phyloP scores from a whole-genome alignment of 495 filamentous ascomycete species.

The Aspergillus cristatus region DNA sequence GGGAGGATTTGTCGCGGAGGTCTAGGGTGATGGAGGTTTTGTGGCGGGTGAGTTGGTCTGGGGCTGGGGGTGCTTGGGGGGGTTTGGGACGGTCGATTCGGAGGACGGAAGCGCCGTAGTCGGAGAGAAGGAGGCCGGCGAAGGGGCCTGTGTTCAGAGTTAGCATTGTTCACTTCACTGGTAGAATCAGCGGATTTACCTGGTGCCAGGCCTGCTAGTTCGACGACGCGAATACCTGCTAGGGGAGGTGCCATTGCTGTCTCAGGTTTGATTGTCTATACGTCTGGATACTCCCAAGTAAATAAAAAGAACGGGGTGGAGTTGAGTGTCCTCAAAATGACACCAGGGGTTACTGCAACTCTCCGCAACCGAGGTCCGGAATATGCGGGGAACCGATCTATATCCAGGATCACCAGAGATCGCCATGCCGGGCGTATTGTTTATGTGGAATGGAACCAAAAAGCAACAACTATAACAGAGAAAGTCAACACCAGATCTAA shows the following conservation, averaged over 20 bases:
- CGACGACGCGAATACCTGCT: slow-evolving; percentile 68
- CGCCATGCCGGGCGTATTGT: no score
- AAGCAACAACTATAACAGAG: no score
- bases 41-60: slow-evolving; percentile 65
- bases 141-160: slow-evolving; percentile 64
- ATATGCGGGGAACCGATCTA: slow-evolving; percentile 18
- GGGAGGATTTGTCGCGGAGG: slow-evolving; percentile 56
- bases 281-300: no score
- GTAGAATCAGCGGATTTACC: slow-evolving; percentile 39
- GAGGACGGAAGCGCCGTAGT: slow-evolving; percentile 80
- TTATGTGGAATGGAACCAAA: no score
- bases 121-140: slow-evolving; percentile 77
- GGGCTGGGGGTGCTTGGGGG: slow-evolving; percentile 28
- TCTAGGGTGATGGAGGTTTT: slow-evolving; percentile 73
- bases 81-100: slow-evolving; percentile 65
- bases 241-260: slow-evolving; percentile 48
- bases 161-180: no score
- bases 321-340: no score
- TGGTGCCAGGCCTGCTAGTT: slow-evolving; percentile 84
- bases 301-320: no score
- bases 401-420: no score
- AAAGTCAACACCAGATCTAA: no score
- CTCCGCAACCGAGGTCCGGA: slow-evolving; percentile 30
- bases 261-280: no score
- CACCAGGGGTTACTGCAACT: no score